phyloP scores from a whole-genome alignment of 805 yeast genomes.

The Candida patagonica region DNA sequence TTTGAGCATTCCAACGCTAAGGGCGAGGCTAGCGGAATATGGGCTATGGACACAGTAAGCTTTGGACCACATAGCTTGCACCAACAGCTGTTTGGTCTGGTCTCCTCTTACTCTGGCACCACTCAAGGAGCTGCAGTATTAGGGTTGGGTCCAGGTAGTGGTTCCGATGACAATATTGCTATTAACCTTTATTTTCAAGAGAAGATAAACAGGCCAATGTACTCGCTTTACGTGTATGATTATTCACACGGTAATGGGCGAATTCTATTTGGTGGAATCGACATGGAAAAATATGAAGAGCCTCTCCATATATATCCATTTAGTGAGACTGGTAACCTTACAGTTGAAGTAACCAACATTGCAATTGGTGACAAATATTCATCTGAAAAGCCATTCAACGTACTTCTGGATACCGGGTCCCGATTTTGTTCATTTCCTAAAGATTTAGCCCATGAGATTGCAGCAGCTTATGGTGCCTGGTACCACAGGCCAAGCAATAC shows the following conservation, averaged over 20 bases:
- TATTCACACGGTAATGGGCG: slow-evolving; percentile 27
- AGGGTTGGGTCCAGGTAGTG: slow-evolving; percentile 18
- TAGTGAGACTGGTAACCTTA: slow-evolving; percentile 12
- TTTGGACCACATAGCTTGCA: slow-evolving; percentile 33
- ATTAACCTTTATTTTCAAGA: slow-evolving; percentile 42
- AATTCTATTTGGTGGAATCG: slow-evolving; percentile 16
- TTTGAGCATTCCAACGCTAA: slow-evolving; percentile 1
- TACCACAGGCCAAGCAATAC: slow-evolving; percentile 4
- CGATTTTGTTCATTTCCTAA: slow-evolving; percentile 15
- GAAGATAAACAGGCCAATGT: slow-evolving; percentile 32
- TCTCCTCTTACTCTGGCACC: slow-evolving; percentile 4
- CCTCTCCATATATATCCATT: slow-evolving; percentile 23
- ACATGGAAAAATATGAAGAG: slow-evolving; percentile 11
- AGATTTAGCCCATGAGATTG: slow-evolving; percentile 5
- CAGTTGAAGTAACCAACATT: slow-evolving; percentile 6
- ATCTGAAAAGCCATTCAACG: slow-evolving; percentile 5
- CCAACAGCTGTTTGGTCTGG: slow-evolving; percentile 4
- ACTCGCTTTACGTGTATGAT: slow-evolving; percentile 37
- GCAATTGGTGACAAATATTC: slow-evolving; percentile 7
- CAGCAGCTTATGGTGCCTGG: slow-evolving; percentile 1
- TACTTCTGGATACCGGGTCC: slow-evolving; percentile 15
- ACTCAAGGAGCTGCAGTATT: slow-evolving; percentile 14
- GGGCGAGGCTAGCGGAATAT: slow-evolving; percentile 31
- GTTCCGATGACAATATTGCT: slow-evolving; percentile 55
- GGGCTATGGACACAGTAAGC: slow-evolving; percentile 52